Percentiles rank a stretch among this genome's conserved stretches.
phyloP scores from a whole-genome alignment of 2,329 filamentous ascomycete genomes.

The Stagonosporopsis cucurbitacearum region DNA sequence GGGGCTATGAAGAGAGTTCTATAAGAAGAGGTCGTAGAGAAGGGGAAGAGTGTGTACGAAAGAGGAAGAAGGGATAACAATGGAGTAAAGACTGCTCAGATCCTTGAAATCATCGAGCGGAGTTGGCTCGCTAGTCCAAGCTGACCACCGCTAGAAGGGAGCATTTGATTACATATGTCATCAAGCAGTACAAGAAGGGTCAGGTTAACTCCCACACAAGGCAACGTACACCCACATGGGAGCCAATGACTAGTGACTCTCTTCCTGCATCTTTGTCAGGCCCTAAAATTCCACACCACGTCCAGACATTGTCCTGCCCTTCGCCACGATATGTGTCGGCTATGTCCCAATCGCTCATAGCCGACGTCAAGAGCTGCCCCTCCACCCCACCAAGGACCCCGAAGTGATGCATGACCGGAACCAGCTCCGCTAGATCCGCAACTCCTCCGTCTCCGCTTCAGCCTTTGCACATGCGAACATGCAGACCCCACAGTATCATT shows the following conservation, averaged over 20 bases:
- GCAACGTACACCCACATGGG: not conserved
- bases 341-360: not conserved
- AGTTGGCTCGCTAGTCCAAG: not conserved
- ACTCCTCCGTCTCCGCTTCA: not conserved
- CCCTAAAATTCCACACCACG: not conserved
- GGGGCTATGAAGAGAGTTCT: not conserved
- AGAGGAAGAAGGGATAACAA: not conserved
- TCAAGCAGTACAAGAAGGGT: not conserved
- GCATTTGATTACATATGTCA: constrained; percentile 1
- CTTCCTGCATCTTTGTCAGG: not conserved
- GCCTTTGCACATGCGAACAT: not conserved
- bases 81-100: not conserved
- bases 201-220: not conserved
- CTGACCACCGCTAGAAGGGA: not conserved
- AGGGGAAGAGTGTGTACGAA: no score
- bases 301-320: not conserved
- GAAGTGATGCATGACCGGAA: not conserved
- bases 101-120: not conserved
- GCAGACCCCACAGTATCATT: not conserved
- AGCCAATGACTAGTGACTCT: not conserved
- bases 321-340: not conserved
- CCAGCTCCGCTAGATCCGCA: not conserved
- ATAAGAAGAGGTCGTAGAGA: not conserved
- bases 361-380: not conserved
- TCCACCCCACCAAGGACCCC: constrained; percentile 6